Evolutionary conservation across 805 yeast genomes (phyloP), one percentile per base, ranked within the genome.

Genomic region (Candida ortonii): DNA sequence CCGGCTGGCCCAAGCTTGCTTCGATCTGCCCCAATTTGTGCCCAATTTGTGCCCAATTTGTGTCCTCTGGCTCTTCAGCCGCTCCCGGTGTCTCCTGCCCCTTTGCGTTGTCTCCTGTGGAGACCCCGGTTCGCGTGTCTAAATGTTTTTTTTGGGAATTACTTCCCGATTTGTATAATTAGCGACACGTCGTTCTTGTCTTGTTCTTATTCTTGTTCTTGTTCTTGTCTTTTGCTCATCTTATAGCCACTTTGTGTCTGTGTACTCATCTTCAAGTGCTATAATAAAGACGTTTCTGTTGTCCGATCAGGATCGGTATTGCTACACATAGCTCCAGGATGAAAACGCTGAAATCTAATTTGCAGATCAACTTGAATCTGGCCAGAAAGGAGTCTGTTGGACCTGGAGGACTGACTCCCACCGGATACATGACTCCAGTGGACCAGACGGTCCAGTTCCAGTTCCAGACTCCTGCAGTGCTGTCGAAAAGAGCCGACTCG

Each of bases 261-360:
- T n/a, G n/a, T n/a, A n/a, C n/a, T n/a, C n/a, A n/a, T n/a, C n/a
- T n/a, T n/a, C n/a, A n/a, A n/a, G n/a, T n/a, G n/a, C n/a, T n/a
- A n/a, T n/a, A n/a, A n/a, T n/a, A n/a, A n/a, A n/a, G n/a, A n/a
- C n/a, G n/a, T n/a, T n/a, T n/a, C n/a, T n/a, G n/a, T n/a, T n/a
- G n/a, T n/a, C n/a, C n/a, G n/a, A n/a, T n/a, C n/a, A n/a, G n/a
- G n/a, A n/a, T n/a, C n/a, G n/a, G n/a, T n/a, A n/a, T n/a, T n/a
- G n/a, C n/a, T n/a, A n/a, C n/a, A n/a, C n/a, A n/a, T n/a, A n/a
- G 11, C 20, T 22, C 32, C 30, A 27, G 31, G 12, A 50, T 50
- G 55, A 53, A 51, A 46, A 42, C 55, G 15, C 52, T 53, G 52
- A 50, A 44, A 28, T 39, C 57, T 16, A 49, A 52, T 36, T 36